A percentile compares a stretch with the other conserved stretches of the same genome.
Conservation (phyloP, 371 early-diverging fungal genomes). For the Batkoa obscura region DNA sequence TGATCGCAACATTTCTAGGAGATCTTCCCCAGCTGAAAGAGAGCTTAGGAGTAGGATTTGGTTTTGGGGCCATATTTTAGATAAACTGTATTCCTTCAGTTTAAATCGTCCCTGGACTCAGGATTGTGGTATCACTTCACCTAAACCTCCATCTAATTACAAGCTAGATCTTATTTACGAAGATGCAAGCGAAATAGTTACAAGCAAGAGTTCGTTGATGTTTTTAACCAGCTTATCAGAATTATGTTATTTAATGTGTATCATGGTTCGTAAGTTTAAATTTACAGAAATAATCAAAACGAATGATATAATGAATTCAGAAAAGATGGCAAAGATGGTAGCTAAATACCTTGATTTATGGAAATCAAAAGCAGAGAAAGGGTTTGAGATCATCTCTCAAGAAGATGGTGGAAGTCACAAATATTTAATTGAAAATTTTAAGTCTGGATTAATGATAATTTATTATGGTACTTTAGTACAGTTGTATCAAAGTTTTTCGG, state of each 20-base stretch:
- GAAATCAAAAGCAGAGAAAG: neutral
- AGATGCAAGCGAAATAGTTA: neutral
- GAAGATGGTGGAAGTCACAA: neutral
- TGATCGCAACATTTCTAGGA: neutral
- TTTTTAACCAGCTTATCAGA: neutral
- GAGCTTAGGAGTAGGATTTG: neutral
- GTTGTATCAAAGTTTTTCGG: neutral
- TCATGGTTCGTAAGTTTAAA: slow-evolving; percentile 6
- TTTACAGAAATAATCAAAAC: neutral
- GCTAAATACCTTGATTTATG: neutral
- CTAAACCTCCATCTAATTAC: neutral
- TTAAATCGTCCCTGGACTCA: neutral
- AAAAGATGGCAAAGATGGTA: neutral
- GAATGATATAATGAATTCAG: too few species aligned
- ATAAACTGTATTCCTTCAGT: slow-evolving; percentile 4
- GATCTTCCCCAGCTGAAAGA: neutral
- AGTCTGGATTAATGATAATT: neutral
- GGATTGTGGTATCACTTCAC: neutral
- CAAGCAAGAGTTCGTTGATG: neutral
- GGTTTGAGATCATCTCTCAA: neutral
- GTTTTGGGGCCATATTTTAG: neutral
- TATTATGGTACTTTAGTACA: neutral
- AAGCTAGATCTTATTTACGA: neutral
- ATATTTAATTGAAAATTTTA: neutral
- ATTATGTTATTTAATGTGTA: slow-evolving; percentile 3